A percentile compares a stretch with the other conserved stretches of the same genome.
These are phyloP conservation scores for Stromatinia cepivora DNA, from an alignment of 2,329 filamentous ascomycete species.

Conservation along the genomic window DNA sequence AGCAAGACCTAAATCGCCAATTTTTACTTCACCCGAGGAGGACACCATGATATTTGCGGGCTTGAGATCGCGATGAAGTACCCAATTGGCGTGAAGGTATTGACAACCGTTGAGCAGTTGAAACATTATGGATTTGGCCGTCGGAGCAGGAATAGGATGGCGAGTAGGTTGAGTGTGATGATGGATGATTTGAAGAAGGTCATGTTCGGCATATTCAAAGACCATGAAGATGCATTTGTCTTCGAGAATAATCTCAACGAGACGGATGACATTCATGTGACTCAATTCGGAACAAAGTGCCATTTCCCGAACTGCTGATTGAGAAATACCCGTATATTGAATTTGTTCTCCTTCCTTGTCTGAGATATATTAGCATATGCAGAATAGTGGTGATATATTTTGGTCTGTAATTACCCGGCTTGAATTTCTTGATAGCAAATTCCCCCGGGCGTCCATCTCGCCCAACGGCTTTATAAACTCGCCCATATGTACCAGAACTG, in stretches of 20 bases:
- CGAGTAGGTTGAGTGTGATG: constrained; percentile 87
- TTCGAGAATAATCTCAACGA: constrained; percentile 94
- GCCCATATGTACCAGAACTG: constrained; percentile 94
- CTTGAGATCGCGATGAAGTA: constrained; percentile 93
- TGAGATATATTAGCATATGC: constrained; percentile 18
- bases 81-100: constrained; percentile 95
- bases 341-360: constrained; percentile 96
- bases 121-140: constrained; percentile 92
- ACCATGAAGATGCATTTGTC: constrained; percentile 99
- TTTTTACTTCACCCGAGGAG: constrained; percentile 83
- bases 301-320: constrained; percentile 97
- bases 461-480: constrained; percentile 92
- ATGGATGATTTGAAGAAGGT: constrained; percentile 95
- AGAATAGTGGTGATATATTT: not conserved
- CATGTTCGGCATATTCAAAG: constrained; percentile 97
- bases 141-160: constrained; percentile 82
- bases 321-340: constrained; percentile 95
- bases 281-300: constrained; percentile 89
- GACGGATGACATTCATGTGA: constrained; percentile 84
- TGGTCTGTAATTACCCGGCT: constrained; percentile 37
- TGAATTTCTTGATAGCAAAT: constrained; percentile 95
- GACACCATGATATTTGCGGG: constrained; percentile 99
- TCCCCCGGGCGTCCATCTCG: constrained; percentile 73
- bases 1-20: constrained; percentile 90
- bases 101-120: constrained; percentile 93